Conservation (phyloP, 345 rosid genomes). For the Arabis alpina region DNA sequence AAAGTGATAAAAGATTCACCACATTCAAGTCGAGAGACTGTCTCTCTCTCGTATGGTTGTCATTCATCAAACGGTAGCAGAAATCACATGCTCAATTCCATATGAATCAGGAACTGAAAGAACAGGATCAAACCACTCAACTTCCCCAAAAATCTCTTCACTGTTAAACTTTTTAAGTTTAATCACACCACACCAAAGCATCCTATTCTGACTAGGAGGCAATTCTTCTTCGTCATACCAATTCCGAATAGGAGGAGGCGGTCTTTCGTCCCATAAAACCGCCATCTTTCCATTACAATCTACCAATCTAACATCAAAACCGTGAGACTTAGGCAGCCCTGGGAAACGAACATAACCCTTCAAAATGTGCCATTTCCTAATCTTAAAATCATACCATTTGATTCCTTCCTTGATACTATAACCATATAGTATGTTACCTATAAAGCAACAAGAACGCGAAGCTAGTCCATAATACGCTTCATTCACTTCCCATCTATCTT, state of each 20-base stretch:
- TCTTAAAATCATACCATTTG: constrained; percentile 50
- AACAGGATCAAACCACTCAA: constrained; percentile 56
- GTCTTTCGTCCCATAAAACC: constrained; percentile 60
- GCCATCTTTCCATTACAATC: constrained; percentile 62
- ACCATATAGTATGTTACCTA: too few species aligned
- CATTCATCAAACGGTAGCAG: constrained; percentile 39
- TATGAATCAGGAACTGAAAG: constrained; percentile 52
- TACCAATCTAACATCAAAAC: constrained; percentile 42
- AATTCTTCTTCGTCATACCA: too few species aligned
- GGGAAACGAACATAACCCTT: constrained; percentile 42
- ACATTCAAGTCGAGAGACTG: neutral
- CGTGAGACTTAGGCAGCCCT: constrained; percentile 55
- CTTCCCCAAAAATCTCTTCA: constrained; percentile 56
- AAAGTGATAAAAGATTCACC: neutral
- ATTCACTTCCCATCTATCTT: neutral
- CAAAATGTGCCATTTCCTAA: constrained; percentile 51
- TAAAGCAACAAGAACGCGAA: too few species aligned
- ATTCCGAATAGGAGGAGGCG: too few species aligned
- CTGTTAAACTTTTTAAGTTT: constrained; percentile 47
- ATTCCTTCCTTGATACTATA: too few species aligned
- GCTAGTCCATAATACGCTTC: too few species aligned
- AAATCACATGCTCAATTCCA: constrained; percentile 51
- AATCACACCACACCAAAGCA: constrained; percentile 70
- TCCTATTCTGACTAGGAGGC: too few species aligned
- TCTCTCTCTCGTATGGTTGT: neutral